These are phyloP conservation scores for Xylaria telfairii DNA, from an alignment of 495 filamentous ascomycete species.

Conservation along the genomic window DNA sequence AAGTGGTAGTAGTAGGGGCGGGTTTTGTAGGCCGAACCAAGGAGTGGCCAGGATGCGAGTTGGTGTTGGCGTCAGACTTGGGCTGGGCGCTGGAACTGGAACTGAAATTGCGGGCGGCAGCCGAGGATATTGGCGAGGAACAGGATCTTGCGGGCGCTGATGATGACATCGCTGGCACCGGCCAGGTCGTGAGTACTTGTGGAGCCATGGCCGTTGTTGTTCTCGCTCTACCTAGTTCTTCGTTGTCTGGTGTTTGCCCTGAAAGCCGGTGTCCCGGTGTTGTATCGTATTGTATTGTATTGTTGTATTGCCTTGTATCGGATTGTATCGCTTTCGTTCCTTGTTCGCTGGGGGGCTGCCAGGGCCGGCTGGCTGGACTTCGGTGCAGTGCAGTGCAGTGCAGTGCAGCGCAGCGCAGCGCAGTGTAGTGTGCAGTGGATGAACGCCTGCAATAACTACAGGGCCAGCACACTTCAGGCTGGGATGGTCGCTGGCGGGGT, in stretches of 20 bases:
- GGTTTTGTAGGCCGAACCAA: conserved; percentile 32
- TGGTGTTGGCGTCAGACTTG: conserved; percentile 13
- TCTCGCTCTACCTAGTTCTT: too few species aligned
- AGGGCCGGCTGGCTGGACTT: background rate
- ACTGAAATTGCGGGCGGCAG: background rate
- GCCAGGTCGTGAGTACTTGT: conserved; percentile 4
- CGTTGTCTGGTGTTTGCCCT: background rate
- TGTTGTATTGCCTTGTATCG: background rate
- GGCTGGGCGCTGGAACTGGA: conserved; percentile 19
- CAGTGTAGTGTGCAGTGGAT: background rate
- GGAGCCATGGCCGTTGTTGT: conserved; percentile 12
- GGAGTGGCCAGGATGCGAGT: background rate
- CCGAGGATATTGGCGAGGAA: background rate
- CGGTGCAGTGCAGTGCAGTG: too few species aligned
- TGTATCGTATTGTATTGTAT: background rate
- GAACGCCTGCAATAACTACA: background rate
- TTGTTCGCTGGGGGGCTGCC: background rate
- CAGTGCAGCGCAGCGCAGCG: too few species aligned
- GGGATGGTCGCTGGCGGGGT: background rate
- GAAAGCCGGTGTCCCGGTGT: background rate
- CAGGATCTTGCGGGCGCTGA: conserved; percentile 2
- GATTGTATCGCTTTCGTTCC: background rate
- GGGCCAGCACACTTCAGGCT: background rate
- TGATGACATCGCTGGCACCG: conserved; percentile 17
- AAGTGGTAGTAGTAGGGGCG: conserved; percentile 21